Base-by-base conservation (phyloP, 371 early-diverging fungal species). In the Mortierella sp. region DNA sequence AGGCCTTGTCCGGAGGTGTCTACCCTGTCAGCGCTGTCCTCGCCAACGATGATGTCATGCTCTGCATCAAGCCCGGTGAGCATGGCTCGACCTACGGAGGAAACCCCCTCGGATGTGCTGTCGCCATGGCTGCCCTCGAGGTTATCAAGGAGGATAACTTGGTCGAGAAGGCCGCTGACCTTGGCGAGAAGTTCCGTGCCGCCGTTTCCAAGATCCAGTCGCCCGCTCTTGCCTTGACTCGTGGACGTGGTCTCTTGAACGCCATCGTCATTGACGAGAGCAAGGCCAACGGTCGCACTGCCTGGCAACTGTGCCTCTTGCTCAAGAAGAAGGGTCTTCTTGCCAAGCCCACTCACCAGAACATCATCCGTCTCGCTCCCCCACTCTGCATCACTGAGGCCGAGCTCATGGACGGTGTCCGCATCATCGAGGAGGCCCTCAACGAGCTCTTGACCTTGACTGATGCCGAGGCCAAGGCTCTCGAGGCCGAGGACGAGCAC, bases 61-160 rank as follows among this genome's bases (percentile, higher is more conserved):
- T 96, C 8, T 89, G 89, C 80, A 97, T 98, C 78, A 84, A 90
- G 81, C 95, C 97, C 39, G 99, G 97, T 66, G 96, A 97, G 82
- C 98, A 99, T 78, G 99, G 99, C 12, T 93, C 94, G 34, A 99
- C 99, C 24, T 99, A 96, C 73, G 99, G 99, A 53, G 99, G 98
- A 41, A 97, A 97, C 81, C 97, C 99, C 43, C 85, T 99, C 7
- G 99, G 94, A 17, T 93, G 90, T 64, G 97, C 98, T 21, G 96
- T 92, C 28, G 94, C 98, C 43, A 95, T 97, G 31, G 94, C 96
- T 34, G 97, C 97, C 27, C 89, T 98, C 50, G 85, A 95, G 58
- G 98, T 98, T 53, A 85, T 99, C 70, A 90, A 92, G 80, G 99
- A 99, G 37, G 99, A 99, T 78, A 88, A 93, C 30, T 79, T 99